A percentile compares a stretch with the other conserved stretches of the same genome.
Conservation (phyloP, 2,329 filamentous ascomycete species). For the Alternaria sp. region DNA sequence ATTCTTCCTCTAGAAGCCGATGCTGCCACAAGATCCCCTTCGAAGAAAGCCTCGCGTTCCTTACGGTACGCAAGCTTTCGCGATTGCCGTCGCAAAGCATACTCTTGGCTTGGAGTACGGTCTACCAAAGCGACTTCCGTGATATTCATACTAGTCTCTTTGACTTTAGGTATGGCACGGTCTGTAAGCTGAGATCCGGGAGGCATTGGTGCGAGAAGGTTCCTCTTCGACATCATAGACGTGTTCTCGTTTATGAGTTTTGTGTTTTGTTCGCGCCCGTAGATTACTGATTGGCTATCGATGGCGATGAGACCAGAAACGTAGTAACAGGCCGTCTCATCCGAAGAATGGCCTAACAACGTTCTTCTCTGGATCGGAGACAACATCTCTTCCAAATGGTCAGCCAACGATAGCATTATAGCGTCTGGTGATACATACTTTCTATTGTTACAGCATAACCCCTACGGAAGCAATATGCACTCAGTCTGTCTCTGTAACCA, state of each 20-base stretch:
- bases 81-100: constrained; percentile 11
- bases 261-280: neutral
- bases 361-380: neutral
- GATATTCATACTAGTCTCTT: neutral
- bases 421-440: neutral
- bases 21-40: neutral
- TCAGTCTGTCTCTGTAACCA: constrained; percentile 13
- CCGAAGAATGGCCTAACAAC: constrained; percentile 1
- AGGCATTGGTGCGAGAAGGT: constrained; percentile 5
- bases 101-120: constrained; percentile 6
- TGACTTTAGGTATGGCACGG: neutral
- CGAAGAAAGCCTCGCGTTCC: constrained; percentile 9
- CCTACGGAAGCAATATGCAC: constrained; percentile 15
- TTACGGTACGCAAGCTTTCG: constrained; percentile 6
- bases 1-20: neutral
- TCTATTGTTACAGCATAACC: constrained; percentile 7
- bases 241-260: constrained; percentile 7
- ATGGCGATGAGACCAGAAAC: constrained; percentile 1
- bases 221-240: constrained; percentile 13
- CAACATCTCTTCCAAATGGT: neutral
- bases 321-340: constrained; percentile 4
- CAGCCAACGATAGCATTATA: neutral
- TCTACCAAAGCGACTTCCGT: neutral
- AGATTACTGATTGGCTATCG: constrained; percentile 4
- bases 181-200: constrained; percentile 7